Conservation (phyloP, 2,329 filamentous ascomycete genomes). For the Ophiostoma fasciatum region DNA sequence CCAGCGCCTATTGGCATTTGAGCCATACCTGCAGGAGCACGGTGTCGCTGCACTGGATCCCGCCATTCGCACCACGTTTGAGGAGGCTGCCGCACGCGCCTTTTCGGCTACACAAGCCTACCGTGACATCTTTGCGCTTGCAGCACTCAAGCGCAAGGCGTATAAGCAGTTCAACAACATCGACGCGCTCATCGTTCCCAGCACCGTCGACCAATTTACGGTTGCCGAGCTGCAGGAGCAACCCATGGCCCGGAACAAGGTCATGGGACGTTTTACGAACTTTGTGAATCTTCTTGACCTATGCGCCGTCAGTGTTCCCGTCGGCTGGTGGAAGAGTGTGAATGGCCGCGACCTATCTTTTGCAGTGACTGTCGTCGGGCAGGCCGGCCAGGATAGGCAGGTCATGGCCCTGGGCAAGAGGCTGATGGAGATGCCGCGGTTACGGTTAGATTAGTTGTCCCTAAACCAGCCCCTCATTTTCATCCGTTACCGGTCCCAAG, state of each 20-base stretch:
- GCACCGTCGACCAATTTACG: slow-evolving; percentile 33
- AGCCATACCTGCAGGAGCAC: neutral
- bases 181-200: slow-evolving; percentile 40
- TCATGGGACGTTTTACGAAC: slow-evolving; percentile 41
- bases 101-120: no score
- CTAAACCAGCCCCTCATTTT: no score
- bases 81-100: no score
- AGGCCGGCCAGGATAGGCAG: neutral
- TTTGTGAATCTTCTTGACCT: slow-evolving; percentile 47
- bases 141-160: no score
- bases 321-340: slow-evolving; percentile 20
- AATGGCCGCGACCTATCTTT: slow-evolving; percentile 21
- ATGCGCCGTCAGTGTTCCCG: slow-evolving; percentile 37
- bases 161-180: slow-evolving; percentile 14
- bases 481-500: no score
- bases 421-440: no score
- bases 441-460: no score
- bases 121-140: neutral
- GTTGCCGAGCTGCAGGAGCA: slow-evolving; percentile 34
- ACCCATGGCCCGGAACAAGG: slow-evolving; percentile 38
- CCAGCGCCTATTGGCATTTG: neutral
- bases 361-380: slow-evolving; percentile 22
- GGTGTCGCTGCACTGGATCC: neutral
- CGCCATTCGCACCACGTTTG: neutral
- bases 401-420: slow-evolving; percentile 10